Base-by-base conservation (phyloP, 176 grass and related monocot genomes). In the Aegilops tauschii region DNA sequence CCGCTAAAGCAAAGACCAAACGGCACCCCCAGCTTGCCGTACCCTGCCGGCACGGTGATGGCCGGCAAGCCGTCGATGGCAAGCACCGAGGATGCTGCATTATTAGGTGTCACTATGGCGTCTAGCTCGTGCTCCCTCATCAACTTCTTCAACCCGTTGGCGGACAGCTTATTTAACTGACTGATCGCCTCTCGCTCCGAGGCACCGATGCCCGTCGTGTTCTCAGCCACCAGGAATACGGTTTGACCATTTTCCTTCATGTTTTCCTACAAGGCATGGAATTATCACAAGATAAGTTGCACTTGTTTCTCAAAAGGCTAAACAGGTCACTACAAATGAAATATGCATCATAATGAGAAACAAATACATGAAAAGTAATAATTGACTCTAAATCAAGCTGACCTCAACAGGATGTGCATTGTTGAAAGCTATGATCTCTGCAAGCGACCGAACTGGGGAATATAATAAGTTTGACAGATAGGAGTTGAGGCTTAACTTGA, bases 341-440 rank as follows among this genome's bases (percentile, higher is more conserved):
- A 29, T 21, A 3, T 2, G 18, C 23, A 10, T 44, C 4, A 40
- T 5, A 0, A 29, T 21, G 58, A 37, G 17, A 9, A 59, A n/a
- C 54, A 20, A 40, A 68, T 17, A 65, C 18, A 13, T 37, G 37
- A 4, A 18, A 1, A 27, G 36, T 16, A 13, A 47, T 13, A 27
- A 25, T 16, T 4, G 1, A 66, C 12, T 30, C 25, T 1, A 13
- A 50, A 28, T 45, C 25, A 25, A 80, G 18, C 34, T 61, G 16
- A 92, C 94, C 88, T 90, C 86, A 12, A 68, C 47, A 0, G 30
- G 70, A 68, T 97, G 83, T 12, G 83, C 84, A 1, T 87, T 69
- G 65, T 97, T 92, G 90, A 97, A 97, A 5, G 77, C 90, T 85
- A 94, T 97, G 56, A 91, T 34, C 9, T 97, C 88, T 5, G 88